Base-by-base conservation (phyloP, 2,329 filamentous ascomycete species). In the Exutisphaerella laricina region DNA sequence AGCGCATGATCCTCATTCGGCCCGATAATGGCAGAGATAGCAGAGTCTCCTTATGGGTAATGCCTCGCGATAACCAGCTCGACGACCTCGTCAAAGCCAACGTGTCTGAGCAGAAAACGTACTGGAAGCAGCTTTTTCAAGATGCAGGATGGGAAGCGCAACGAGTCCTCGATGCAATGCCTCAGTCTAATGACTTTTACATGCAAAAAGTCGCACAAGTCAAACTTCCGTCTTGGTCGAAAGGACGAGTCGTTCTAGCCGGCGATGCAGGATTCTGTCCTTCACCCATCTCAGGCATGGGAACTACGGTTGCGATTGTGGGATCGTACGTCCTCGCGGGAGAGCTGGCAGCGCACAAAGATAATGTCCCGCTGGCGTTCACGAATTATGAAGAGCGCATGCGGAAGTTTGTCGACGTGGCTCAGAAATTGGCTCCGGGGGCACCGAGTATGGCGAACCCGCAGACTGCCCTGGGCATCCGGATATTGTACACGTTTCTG, bases 101-200 rank as follows among this genome's bases (percentile, higher is more conserved):
- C 8, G 16, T 32, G 6, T 3, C 16, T 5, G 46, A 49, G 21
- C 58, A 61, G 43, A 59, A 56, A 20, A 40, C 45, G 5, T 32
- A 53, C 20, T 50, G 59, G 33, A 32, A 21, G 5, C 23, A 49
- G 17, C 46, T 48, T 4, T 61, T 62, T 39, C 8, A 21, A 5
- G 53, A 51, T 18, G 46, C 46, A 3, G 58, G 54, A 3, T 61
- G 58, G 58, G 55, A 61, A 34, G 41, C 52, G 6, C 23, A 43
- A 8, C 40, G 57, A 14, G 29, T 59, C 6, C 14, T 60, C 4
- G 17, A 46, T 6, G 53, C 48, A 2, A 49, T 62, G 46, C 53
- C 80, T 59, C 42, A 71, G 47, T 40, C 55, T 4, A 46, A 55
- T 6, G 53, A 57, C 23, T 58, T 61, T 36, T 59, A 61, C 46